Evolutionary conservation across 169 alveolate species (phyloP).

Genomic region (Plasmodium vinckei): DNA sequence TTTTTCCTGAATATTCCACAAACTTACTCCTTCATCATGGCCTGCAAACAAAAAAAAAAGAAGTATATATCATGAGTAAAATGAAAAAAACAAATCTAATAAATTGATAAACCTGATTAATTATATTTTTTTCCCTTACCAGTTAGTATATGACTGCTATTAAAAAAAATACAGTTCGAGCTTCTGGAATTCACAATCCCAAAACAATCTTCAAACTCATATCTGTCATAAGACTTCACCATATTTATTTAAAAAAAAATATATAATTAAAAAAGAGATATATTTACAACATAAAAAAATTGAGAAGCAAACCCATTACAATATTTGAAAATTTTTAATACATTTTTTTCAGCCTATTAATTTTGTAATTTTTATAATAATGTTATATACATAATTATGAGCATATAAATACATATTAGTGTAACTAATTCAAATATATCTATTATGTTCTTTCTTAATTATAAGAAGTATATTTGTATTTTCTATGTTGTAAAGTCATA

Average conservation of each 20-base stretch:
- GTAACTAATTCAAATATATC: no score
- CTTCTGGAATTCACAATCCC: slow-evolving; percentile 85
- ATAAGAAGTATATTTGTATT: no score
- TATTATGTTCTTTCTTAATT: no score
- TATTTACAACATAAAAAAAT: not conserved
- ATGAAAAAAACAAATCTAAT: slow-evolving; percentile 8
- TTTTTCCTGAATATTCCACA: slow-evolving; percentile 61
- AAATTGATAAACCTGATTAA: not conserved
- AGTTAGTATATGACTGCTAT: slow-evolving; percentile 56
- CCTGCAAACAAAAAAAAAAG: not conserved
- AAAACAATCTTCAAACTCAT: slow-evolving; percentile 86
- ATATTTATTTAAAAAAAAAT: slow-evolving; percentile 63
- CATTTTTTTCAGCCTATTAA: not conserved
- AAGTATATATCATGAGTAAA: not conserved
- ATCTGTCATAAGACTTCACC: slow-evolving; percentile 92
- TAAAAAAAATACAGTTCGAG: slow-evolving; percentile 79
- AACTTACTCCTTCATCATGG: slow-evolving; percentile 78
- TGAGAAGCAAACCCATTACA: not conserved
- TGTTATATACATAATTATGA: not conserved
- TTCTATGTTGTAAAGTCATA: no score
- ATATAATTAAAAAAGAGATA: not conserved
- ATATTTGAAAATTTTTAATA: not conserved
- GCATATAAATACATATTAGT: not conserved
- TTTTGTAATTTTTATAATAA: not conserved
- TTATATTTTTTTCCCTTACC: slow-evolving; percentile 51